A percentile compares a stretch with the other conserved stretches of the same genome.
These are phyloP conservation scores for Erodium texanum DNA, from an alignment of 441 rosid genomes.

Conservation along the genomic window DNA sequence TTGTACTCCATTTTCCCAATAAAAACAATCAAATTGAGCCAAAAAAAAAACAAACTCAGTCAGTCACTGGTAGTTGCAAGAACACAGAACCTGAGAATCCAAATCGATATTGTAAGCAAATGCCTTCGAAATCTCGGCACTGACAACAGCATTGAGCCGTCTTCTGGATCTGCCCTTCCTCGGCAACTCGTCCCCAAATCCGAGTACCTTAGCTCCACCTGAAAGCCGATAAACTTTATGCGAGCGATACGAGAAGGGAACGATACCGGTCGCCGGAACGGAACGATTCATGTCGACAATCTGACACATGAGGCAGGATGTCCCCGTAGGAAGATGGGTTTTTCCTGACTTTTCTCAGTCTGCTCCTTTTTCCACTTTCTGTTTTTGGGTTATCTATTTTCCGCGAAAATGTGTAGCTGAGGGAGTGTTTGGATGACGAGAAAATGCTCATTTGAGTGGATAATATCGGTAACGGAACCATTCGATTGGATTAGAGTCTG, in stretches of 20 bases:
- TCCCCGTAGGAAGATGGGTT: slow-evolving; percentile 31
- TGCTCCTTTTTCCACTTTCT: neutral
- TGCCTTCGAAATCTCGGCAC: slow-evolving; percentile 51
- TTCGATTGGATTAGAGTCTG: neutral
- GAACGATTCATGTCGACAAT: slow-evolving; percentile 38
- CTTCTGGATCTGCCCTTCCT: slow-evolving; percentile 30
- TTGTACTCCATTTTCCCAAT: neutral
- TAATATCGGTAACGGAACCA: neutral
- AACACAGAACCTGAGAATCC: slow-evolving; percentile 55
- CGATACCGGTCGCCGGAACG: slow-evolving; percentile 38
- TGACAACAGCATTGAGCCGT: slow-evolving; percentile 36
- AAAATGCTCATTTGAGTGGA: neutral
- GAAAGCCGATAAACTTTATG: slow-evolving; percentile 14
- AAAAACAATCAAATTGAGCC: neutral
- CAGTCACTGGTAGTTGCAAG: neutral
- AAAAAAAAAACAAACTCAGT: neutral
- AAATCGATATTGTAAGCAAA: slow-evolving; percentile 48
- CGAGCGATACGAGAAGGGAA: slow-evolving; percentile 19
- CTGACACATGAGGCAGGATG: slow-evolving; percentile 44
- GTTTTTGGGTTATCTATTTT: neutral
- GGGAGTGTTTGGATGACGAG: slow-evolving; percentile 5
- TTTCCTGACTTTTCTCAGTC: neutral
- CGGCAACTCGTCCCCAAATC: slow-evolving; percentile 25
- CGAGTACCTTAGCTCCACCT: slow-evolving; percentile 12
- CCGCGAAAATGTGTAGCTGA: neutral